Evolutionary conservation across 116 monocot genomes (phyloP).

Genomic region (Zostera marina): DNA sequence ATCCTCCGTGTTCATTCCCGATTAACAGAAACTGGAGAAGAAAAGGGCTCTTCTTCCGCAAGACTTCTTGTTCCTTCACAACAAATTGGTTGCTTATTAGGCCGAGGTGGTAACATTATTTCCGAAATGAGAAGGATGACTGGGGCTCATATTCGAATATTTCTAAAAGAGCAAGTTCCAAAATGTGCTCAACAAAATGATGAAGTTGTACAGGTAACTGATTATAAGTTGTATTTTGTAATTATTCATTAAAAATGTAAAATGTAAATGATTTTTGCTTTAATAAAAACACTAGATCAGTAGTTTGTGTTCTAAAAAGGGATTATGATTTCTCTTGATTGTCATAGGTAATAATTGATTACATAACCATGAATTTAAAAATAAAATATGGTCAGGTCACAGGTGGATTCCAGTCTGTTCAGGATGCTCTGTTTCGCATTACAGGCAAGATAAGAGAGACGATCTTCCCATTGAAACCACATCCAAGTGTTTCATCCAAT

Average conservation of each 20-base stretch:
- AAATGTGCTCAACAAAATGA: conserved; percentile 74
- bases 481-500: conserved; percentile 14
- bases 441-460: conserved; percentile 63
- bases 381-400: conserved; percentile 24
- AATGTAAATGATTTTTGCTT: too few relatives aligned
- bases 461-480: conserved; percentile 25
- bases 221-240: neutral
- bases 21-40: conserved; percentile 31
- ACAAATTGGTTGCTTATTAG: conserved; percentile 68
- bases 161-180: conserved; percentile 59
- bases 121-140: conserved; percentile 10
- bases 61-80: conserved; percentile 78
- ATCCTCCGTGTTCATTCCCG: conserved; percentile 59
- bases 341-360: too few relatives aligned
- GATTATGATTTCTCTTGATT: too few relatives aligned
- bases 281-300: too few relatives aligned
- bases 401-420: conserved; percentile 53
- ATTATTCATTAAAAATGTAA: too few relatives aligned
- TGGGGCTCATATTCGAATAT: conserved; percentile 67
- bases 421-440: conserved; percentile 65
- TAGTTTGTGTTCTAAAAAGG: too few relatives aligned
- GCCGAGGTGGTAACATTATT: conserved; percentile 37
- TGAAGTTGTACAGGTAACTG: conserved; percentile 67
- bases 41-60: conserved; percentile 41
- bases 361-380: too few relatives aligned